Percentiles rank a stretch among this genome's conserved stretches.
These are phyloP conservation scores for Elongisporangium prolatum DNA, from an alignment of 352 stramenopile genomes.

Conservation along the genomic window DNA sequence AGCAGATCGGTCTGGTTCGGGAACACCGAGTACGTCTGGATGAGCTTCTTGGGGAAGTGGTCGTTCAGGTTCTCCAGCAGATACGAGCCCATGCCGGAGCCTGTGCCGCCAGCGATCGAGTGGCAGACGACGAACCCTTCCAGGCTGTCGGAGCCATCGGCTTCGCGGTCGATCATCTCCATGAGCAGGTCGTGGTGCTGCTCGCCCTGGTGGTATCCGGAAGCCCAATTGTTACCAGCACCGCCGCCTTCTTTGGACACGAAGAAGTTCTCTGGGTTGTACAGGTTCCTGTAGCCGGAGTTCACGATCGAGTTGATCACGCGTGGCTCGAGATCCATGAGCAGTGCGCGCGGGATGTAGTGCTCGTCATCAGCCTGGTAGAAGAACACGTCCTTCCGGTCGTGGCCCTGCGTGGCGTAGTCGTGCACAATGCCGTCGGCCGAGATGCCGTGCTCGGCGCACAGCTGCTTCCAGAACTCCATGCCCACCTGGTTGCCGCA, in stretches of 20 bases:
- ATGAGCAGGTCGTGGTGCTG: slow-evolving; percentile 96
- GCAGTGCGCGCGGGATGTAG: slow-evolving; percentile 96
- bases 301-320: slow-evolving; percentile 93
- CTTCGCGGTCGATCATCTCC: slow-evolving; percentile 99
- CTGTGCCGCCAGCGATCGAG: slow-evolving; percentile 98
- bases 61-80: slow-evolving; percentile 99
- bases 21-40: slow-evolving; percentile 99
- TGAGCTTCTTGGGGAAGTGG: slow-evolving; percentile 99
- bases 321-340: slow-evolving; percentile 97
- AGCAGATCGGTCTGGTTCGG: slow-evolving; percentile 93
- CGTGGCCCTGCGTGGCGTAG: slow-evolving; percentile 89
- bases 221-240: slow-evolving; percentile 93
- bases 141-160: slow-evolving; percentile 92
- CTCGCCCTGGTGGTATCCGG: slow-evolving; percentile 89
- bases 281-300: slow-evolving; percentile 93
- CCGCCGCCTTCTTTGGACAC: slow-evolving; percentile 88
- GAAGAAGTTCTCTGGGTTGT: slow-evolving; percentile 99
- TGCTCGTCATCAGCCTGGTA: slow-evolving; percentile 98
- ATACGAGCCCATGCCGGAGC: slow-evolving; percentile 98
- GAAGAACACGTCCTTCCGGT: slow-evolving; percentile 99
- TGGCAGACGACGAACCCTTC: slow-evolving; percentile 99
- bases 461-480: slow-evolving; percentile 99
- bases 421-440: slow-evolving; percentile 96
- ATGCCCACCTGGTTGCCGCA: slow-evolving; percentile 99
- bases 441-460: slow-evolving; percentile 97